phyloP scores from a whole-genome alignment of 1,284 basidiomycete species.

The Thelephora terrestris region DNA sequence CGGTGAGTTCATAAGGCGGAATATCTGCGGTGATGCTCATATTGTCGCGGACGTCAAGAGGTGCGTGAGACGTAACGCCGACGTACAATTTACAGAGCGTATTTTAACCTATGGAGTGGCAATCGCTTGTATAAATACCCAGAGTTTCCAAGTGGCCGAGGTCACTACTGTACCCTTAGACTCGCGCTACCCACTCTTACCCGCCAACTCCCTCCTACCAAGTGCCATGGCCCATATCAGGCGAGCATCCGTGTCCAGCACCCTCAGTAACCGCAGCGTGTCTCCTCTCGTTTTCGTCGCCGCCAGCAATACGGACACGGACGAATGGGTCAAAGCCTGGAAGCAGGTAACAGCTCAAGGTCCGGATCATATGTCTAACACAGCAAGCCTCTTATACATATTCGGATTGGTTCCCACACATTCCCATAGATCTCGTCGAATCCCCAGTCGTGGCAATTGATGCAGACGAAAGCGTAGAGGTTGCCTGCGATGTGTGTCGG shows the following conservation, averaged over 20 bases:
- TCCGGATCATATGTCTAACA: slow-evolving; percentile 14
- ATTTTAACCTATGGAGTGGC: too few relatives aligned
- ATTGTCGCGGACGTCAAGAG: too few relatives aligned
- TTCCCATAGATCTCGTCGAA: slow-evolving; percentile 51
- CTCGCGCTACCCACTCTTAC: too few relatives aligned
- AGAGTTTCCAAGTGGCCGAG: too few relatives aligned
- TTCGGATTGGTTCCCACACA: too few relatives aligned
- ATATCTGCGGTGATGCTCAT: neutral
- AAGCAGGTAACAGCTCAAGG: slow-evolving; percentile 42
- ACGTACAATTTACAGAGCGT: too few relatives aligned
- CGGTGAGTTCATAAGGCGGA: neutral
- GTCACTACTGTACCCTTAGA: too few relatives aligned
- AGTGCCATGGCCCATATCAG: slow-evolving; percentile 20
- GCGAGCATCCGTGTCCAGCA: slow-evolving; percentile 25
- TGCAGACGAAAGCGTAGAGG: slow-evolving; percentile 60
- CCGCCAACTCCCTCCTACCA: neutral
- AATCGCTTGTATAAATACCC: too few relatives aligned
- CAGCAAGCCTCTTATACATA: neutral
- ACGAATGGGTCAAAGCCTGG: slow-evolving; percentile 54
- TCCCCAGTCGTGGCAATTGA: slow-evolving; percentile 52
- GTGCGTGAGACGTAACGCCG: too few relatives aligned
- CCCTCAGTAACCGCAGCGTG: slow-evolving; percentile 17
- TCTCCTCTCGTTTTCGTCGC: slow-evolving; percentile 21
- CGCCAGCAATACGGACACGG: slow-evolving; percentile 32
- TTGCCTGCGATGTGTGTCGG: slow-evolving; percentile 61